phyloP scores from a whole-genome alignment of 192 early-diverging fungal species.

The Linnemannia elongata region DNA sequence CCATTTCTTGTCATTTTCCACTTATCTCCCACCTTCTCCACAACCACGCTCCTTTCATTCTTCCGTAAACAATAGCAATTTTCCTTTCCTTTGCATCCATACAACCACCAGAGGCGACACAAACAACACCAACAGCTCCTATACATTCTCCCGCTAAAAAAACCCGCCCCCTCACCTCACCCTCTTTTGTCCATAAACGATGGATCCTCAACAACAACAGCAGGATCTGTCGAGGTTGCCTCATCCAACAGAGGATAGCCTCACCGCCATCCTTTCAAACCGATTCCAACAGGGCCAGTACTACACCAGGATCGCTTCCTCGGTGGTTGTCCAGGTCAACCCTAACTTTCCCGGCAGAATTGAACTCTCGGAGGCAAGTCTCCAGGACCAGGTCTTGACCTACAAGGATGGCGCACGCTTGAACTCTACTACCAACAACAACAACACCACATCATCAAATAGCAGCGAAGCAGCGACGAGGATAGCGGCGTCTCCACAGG shows the following conservation, averaged over 20 bases:
- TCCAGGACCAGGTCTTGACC: constrained; percentile 80
- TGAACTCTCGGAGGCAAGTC: constrained; percentile 68
- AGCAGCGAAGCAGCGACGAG: not conserved
- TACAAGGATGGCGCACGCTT: constrained; percentile 71
- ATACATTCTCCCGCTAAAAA: not conserved
- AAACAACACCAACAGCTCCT: not conserved
- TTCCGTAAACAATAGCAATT: not conserved
- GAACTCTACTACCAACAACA: not conserved
- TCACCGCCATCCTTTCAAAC: constrained; percentile 63
- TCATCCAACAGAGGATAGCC: constrained; percentile 45
- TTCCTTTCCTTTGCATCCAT: not conserved
- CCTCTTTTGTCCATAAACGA: not conserved
- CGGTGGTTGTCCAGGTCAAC: constrained; percentile 79
- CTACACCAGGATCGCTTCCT: constrained; percentile 79
- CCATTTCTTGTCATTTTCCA: not conserved
- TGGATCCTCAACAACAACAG: constrained; percentile 25
- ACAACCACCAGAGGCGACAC: not conserved
- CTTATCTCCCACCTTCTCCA: not conserved
- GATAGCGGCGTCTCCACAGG: constrained; percentile 70
- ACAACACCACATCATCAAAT: not conserved
- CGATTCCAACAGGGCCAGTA: constrained; percentile 68
- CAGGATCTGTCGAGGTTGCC: constrained; percentile 49
- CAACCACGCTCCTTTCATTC: not conserved
- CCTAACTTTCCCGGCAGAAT: constrained; percentile 70
- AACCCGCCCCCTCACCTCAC: no score